Evolutionary conservation across 2,329 filamentous ascomycete species (phyloP), one percentile per base, ranked within the genome.

Genomic region (Ophiocordyceps camponoti-rufipedis): DNA sequence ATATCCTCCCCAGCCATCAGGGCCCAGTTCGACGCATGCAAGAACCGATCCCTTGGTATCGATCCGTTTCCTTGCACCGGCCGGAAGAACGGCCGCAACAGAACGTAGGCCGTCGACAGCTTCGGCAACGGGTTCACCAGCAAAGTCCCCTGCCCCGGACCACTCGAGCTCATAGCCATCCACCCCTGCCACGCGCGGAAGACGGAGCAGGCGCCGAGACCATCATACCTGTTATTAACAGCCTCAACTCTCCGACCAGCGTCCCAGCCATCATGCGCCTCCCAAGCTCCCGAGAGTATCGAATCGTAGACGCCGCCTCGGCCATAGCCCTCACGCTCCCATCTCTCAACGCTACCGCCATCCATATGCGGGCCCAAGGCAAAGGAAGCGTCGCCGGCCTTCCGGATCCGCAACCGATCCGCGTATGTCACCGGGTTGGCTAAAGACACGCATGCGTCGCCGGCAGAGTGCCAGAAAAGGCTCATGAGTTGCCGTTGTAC

Each of bases 101-200:
- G 70, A 41, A 79, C 74, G 55, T 95, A 95, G 0, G 82, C 79
- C 0, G 83, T 91, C 0, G 84, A 77, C 45, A 85, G 73, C 50
- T 74, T 72, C 42, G 91, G 63, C 45, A 93, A 67, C 0, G 88
- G 88, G 54, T 88, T 88, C 2, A 94, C 82, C 41, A 85, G 70
- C 45, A 95, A 62, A 0, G 87, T 91, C 1, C 88, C 88, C 63
- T 94, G 80, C 5, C 71, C 70, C 0, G 85, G 83, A 0, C 71
- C 77, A 0, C 78, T 81, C n/a, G 68, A 64, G 47, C 80, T 86
- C 71, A 95, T 80, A 48, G 74, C 75, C 45, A 95, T 62, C 88
- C 88, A 95, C 16, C 86, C 88, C 62, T 95, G 88, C 60, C 85
- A 89, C 71, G 86, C 82, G 38, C 89, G 74, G 62, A 94, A 87